Conservation (phyloP, 176 grass and related monocot species). For the Oropetium thomaeum region DNA sequence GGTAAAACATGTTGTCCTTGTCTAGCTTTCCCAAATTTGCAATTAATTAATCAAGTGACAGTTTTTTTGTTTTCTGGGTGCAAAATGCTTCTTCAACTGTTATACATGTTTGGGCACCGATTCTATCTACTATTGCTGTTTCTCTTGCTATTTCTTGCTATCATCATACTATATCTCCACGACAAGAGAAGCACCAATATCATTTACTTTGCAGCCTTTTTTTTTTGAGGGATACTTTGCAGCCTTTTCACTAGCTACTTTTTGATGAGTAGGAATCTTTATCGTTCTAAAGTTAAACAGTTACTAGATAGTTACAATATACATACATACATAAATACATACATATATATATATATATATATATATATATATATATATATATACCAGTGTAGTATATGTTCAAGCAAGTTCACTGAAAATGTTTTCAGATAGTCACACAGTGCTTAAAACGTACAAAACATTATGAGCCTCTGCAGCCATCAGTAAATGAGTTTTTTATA, state of each 20-base stretch:
- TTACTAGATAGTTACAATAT: not conserved
- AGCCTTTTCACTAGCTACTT: constrained; percentile 6
- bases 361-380: too few species aligned
- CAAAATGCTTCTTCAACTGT: too few species aligned
- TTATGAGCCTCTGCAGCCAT: not conserved
- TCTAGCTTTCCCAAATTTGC: not conserved
- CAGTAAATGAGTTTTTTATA: constrained; percentile 12
- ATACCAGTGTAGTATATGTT: constrained; percentile 2
- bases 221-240: too few species aligned
- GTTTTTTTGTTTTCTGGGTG: too few species aligned
- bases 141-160: not conserved
- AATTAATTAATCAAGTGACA: not conserved
- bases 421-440: not conserved
- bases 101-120: too few species aligned
- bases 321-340: too few species aligned
- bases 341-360: too few species aligned
- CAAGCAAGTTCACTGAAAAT: not conserved
- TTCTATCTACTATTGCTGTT: too few species aligned
- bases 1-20: not conserved
- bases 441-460: not conserved
- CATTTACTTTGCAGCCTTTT: constrained; percentile 25
- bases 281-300: constrained; percentile 18
- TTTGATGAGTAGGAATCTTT: constrained; percentile 11
- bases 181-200: not conserved
- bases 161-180: not conserved